Evolutionary conservation across 2,329 filamentous ascomycete species (phyloP), one percentile per base, ranked within the genome.

Genomic region (Hansfordia pulvinata): DNA sequence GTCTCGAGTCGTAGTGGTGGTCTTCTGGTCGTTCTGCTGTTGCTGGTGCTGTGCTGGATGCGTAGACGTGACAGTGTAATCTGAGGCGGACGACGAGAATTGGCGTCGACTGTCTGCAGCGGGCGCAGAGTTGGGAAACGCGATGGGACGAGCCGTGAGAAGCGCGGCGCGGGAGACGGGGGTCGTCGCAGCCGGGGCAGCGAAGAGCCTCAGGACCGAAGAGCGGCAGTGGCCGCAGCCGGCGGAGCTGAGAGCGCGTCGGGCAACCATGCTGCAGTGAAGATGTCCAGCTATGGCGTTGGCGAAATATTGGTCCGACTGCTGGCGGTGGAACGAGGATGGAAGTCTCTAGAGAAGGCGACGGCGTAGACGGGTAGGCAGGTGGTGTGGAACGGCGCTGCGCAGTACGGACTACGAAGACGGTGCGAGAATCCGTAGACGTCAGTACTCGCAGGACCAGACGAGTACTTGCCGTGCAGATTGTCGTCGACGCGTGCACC

Each of bases 211-310:
- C 4, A 49, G 30, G 25, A 43, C 21, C 24, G 37, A 34, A 6
- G 34, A 30, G 20, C 43, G 46, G 26, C 46, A 50, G 19, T 43
- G 43, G 25, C 41, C 42, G 29, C 45, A 50, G 24, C 41, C 38
- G 9, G 35, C 35, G 15, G 38, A 37, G 10, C 37, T 36, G 27
- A 50, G 27, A 19, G 35, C 38, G 25, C 33, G 40, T 29, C 41
- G 31, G 30, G 31, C 26, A 11, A 37, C 41, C 46, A 49, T 49
- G 9, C 26, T 28, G 10, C 33, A 22, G 8, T 15, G 20, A 27
- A 20, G 8, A 20, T n/a, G 17, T n/a, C n/a, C n/a, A n/a, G n/a
- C n/a, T n/a, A n/a, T n/a, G n/a, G n/a, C n/a, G n/a, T n/a, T n/a
- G n/a, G n/a, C n/a, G n/a, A n/a, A n/a, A n/a, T n/a, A 28, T 15